Evolutionary conservation across 176 grass and related monocot genomes (phyloP), one percentile per base, ranked within the genome.

Genomic region (Aegilops sharonensis): DNA sequence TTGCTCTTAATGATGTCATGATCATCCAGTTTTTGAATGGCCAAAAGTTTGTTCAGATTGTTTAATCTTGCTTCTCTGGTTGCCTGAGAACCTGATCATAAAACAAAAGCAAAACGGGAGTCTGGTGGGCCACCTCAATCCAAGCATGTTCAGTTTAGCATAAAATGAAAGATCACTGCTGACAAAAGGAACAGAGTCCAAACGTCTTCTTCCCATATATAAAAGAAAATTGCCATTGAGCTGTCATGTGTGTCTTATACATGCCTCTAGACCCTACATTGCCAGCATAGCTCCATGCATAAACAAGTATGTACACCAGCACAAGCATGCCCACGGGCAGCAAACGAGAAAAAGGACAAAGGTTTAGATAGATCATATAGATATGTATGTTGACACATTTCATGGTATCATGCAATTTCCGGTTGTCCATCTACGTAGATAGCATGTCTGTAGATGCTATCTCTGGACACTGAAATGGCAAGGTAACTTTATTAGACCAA

Each of bases 241-340:
- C 34, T 35, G 50, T 32, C n/a, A 23, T 47, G 23, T 70, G 64
- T 24, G 45, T 10, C 30, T 5, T 70, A 2, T 0, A 69, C 45
- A 56, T 70, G n/a, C 21, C 43, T 57, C 37, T 45, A 32, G 25
- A 60, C 4, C 14, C 6, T 61, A 57, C 29, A 13, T 24, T 40
- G 12, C 4, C 8, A 75, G 3, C 40, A 75, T 66, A 56, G 3
- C 59, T 54, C 14, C 2, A 57, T 67, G 61, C 17, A 12, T 68
- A 40, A 39, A 39, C 36, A 39, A 39, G 36, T 39, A 1, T 39
- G 36, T 39, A 39, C 36, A 39, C 6, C 27, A 68, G 52, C 47
- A 88, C 62, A 88, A 61, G 24, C 64, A 88, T 78, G 72, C 34
- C 78, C 64, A 30, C 1, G 3, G 13, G 15, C 3, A 50, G 36